Evolutionary conservation across 169 alveolate species (phyloP).

Genomic region (Perkinsus chesapeaki): DNA sequence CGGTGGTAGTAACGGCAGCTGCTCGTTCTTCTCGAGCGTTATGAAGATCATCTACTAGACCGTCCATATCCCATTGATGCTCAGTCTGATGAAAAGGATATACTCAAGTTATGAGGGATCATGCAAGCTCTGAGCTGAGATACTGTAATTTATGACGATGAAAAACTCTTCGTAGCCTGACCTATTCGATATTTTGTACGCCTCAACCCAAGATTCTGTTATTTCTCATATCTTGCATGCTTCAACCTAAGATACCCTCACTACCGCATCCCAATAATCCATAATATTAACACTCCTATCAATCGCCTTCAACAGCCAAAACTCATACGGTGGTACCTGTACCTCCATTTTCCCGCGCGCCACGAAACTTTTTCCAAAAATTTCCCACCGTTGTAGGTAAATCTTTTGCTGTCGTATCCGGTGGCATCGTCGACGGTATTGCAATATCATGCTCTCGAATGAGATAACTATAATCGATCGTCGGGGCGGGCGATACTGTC

Average conservation of each 20-base stretch:
- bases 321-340: background rate
- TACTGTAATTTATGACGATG: no score
- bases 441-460: background rate
- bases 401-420: background rate
- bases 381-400: background rate
- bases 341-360: background rate
- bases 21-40: background rate
- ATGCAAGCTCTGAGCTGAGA: no score
- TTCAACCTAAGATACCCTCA: background rate
- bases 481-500: background rate
- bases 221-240: background rate
- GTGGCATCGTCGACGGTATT: background rate
- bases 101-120: no score
- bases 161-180: no score
- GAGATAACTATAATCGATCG: background rate
- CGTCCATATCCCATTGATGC: background rate
- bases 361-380: background rate
- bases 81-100: background rate
- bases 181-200: no score
- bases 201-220: background rate
- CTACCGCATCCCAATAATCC: background rate
- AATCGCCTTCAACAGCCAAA: background rate
- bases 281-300: background rate
- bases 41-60: background rate
- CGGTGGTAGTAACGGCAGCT: background rate